Conservation (phyloP, 805 yeast species). For the Candida krabiensis region DNA sequence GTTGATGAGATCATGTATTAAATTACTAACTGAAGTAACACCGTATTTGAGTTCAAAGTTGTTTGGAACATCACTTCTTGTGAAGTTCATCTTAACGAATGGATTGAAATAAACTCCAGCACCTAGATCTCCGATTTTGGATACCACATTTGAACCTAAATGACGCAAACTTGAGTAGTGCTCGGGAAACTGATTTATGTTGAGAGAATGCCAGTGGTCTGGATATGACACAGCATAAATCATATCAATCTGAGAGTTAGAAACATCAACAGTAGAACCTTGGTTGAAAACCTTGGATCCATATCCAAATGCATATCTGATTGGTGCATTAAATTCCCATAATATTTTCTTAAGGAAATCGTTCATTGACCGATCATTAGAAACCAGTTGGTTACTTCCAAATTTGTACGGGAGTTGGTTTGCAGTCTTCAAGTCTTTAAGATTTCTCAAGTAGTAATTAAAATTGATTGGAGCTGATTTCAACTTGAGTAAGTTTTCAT, state of each 20-base stretch:
- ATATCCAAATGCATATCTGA: constrained; percentile 83
- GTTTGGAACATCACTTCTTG: constrained; percentile 32
- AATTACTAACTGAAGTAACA: constrained; percentile 61
- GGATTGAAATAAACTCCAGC: constrained; percentile 97
- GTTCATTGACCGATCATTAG: constrained; percentile 41
- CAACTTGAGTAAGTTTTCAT: constrained; percentile 29
- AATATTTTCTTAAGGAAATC: constrained; percentile 48
- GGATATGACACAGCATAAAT: constrained; percentile 80
- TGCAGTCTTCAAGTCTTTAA: constrained; percentile 32
- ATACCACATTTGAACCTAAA: constrained; percentile 59
- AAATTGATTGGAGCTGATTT: constrained; percentile 35
- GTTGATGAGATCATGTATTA: constrained; percentile 68
- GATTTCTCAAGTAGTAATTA: constrained; percentile 33
- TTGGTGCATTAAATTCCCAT: constrained; percentile 65
- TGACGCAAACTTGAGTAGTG: constrained; percentile 74
- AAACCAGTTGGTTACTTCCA: constrained; percentile 58
- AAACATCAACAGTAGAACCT: constrained; percentile 38
- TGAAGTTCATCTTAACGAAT: constrained; percentile 57
- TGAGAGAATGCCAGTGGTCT: constrained; percentile 71
- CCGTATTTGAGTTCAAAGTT: constrained; percentile 72
- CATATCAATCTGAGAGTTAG: constrained; percentile 75
- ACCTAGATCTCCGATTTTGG: constrained; percentile 64
- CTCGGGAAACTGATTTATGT: constrained; percentile 61
- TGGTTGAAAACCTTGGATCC: constrained; percentile 94
- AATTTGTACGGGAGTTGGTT: constrained; percentile 55